These are phyloP conservation scores for Aspergillus haitiensis DNA, from an alignment of 495 filamentous ascomycete genomes.

Conservation along the genomic window DNA sequence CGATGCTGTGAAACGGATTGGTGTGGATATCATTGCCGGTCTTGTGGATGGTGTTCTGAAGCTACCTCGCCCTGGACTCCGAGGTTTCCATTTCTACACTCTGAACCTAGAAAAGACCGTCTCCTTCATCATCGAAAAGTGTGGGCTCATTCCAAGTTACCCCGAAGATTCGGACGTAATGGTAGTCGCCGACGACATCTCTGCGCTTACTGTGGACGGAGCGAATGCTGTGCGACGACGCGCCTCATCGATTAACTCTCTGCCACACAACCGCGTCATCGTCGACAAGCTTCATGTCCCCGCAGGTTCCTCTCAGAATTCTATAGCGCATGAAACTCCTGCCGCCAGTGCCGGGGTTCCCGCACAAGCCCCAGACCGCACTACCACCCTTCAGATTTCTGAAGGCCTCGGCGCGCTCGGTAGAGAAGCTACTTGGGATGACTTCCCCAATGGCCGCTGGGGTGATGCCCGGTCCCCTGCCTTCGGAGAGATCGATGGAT, in stretches of 20 bases:
- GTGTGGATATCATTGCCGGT: constrained; percentile 51
- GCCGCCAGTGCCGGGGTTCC: constrained; percentile 46
- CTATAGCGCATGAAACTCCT: constrained; percentile 55
- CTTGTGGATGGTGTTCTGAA: constrained; percentile 59
- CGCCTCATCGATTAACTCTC: constrained; percentile 53
- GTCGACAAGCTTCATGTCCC: constrained; percentile 53
- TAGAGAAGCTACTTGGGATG: constrained; percentile 97
- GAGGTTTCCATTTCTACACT: constrained; percentile 97
- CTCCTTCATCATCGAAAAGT: constrained; percentile 84
- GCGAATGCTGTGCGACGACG: constrained; percentile 40
- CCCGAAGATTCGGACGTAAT: constrained; percentile 49
- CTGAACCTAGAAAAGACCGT: constrained; percentile 96
- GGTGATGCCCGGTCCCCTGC: constrained; percentile 88
- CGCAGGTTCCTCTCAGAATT: constrained; percentile 40
- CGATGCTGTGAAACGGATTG: constrained; percentile 73
- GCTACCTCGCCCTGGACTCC: constrained; percentile 55
- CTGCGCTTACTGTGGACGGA: constrained; percentile 32
- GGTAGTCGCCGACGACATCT: constrained; percentile 43
- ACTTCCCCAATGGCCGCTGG: constrained; percentile 97
- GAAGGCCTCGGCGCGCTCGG: constrained; percentile 89
- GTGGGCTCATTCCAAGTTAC: constrained; percentile 70
- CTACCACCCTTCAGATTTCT: constrained; percentile 85
- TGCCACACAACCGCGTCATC: constrained; percentile 80
- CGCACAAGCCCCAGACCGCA: constrained; percentile 52
- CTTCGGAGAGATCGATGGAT: constrained; percentile 94